Conservation (phyloP, 225 moss, liverwort and hornwort genomes). For the Straminergon stramineum region DNA sequence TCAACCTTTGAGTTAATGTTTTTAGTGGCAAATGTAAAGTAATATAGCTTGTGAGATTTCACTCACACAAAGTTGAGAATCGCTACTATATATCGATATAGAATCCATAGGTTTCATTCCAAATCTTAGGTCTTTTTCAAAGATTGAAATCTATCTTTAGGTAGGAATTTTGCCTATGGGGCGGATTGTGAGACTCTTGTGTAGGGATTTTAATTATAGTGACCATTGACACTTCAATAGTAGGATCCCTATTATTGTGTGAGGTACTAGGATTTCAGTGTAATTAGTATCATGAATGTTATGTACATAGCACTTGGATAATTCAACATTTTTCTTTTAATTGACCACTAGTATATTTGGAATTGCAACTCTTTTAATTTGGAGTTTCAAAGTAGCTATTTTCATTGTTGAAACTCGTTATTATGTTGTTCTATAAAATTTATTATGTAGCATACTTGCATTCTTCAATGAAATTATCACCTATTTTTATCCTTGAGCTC, state of each 20-base stretch:
- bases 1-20: not conserved
- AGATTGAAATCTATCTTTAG: not conserved
- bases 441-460: not conserved
- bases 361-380: not conserved
- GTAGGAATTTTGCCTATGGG: not conserved
- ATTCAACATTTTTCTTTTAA: not conserved
- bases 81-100: no score
- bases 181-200: not conserved
- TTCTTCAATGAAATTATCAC: not conserved
- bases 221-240: not conserved
- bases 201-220: no score
- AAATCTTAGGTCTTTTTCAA: not conserved
- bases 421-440: not conserved
- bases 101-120: no score
- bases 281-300: not conserved
- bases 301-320: no score
- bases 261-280: fast-evolving
- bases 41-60: not conserved
- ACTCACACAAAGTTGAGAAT: not conserved
- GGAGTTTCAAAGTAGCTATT: not conserved
- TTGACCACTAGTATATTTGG: not conserved
- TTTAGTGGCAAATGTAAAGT: not conserved
- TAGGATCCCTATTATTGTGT: not conserved
- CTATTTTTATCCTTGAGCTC: no score
- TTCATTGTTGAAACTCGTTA: not conserved